phyloP scores from a whole-genome alignment of 2,329 filamentous ascomycete species.

The Cladosporium sp. region DNA sequence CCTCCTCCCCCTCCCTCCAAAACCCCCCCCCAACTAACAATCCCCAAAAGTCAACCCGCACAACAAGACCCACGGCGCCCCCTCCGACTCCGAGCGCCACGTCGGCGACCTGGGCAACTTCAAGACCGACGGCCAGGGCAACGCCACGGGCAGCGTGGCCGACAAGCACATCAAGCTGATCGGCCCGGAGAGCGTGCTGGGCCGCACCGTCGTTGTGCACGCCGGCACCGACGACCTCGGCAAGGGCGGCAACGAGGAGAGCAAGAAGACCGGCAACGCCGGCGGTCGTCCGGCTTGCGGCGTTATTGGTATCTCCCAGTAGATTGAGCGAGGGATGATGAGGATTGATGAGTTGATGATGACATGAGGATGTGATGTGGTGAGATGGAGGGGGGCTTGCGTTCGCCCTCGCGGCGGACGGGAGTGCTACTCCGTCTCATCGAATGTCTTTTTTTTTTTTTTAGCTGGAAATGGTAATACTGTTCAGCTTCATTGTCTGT shows the following conservation, averaged over 20 bases:
- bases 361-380: too few species aligned
- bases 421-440: too few species aligned
- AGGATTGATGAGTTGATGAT: too few species aligned
- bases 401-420: too few species aligned
- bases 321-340: background rate
- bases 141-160: slow-evolving; percentile 69
- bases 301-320: slow-evolving; percentile 32
- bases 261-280: slow-evolving; percentile 97
- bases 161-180: slow-evolving; percentile 93
- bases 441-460: too few species aligned
- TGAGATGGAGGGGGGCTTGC: too few species aligned
- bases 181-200: slow-evolving; percentile 88
- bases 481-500: too few species aligned
- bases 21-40: slow-evolving; percentile 4
- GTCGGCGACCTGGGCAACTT: slow-evolving; percentile 98
- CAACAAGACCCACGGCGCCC: slow-evolving; percentile 86
- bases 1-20: background rate
- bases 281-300: slow-evolving; percentile 90
- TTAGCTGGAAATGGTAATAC: too few species aligned
- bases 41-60: slow-evolving; percentile 81
- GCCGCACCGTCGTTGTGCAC: slow-evolving; percentile 93
- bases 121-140: slow-evolving; percentile 88
- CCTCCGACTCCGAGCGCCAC: slow-evolving; percentile 75
- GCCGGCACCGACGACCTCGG: slow-evolving; percentile 94
- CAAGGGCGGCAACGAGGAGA: slow-evolving; percentile 86